Evolutionary conservation across 495 filamentous ascomycete species (phyloP), one percentile per base, ranked within the genome.

Genomic region (Hypoxylon cercidicola): DNA sequence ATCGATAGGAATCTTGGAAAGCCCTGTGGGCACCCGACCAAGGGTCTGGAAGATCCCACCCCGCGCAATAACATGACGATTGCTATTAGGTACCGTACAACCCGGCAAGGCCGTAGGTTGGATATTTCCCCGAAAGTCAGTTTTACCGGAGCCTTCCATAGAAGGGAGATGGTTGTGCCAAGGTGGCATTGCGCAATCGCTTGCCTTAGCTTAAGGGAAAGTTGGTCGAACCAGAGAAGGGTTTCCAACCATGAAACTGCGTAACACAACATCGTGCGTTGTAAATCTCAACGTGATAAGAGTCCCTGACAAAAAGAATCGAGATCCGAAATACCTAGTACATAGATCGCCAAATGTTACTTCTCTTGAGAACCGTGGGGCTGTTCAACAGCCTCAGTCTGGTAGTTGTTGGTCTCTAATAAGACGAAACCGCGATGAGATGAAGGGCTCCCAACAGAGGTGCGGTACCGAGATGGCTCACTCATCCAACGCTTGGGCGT

Each of bases 1-100:
- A 66, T 60, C 62, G 51, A 66, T 66, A 66, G 59, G 52, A 48
- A 56, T 53, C 53, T 56, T 30, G 34, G 30, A 45, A 55, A 45
- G 45, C 39, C 52, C 19, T 47, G 53, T 53, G 30, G 43, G 40
- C 16, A 68, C 21, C 40, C 39, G 52, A 58, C 62, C 64, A 48
- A 35, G 58, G 64, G 55, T 59, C 53, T 51, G 23, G 23, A 49
- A 48, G 58, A 66, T 61, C 23, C 52, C 46, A n/a, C 58, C 64
- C 59, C 55, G 59, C 49, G 59, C 43, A 40, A 16, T 59, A 55
- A 55, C 55, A 63, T 60, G 43, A 60, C 55, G 60, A 54, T 53
- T 62, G 43, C 18, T 68, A 62, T 68, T 54, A 61, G n/a, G n/a
- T n/a, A n/a, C n/a, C n/a, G n/a, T n/a, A 43, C 9, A 51, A 23